phyloP scores from a whole-genome alignment of 768 basidiomycete species.

The Xanthoconium stramineum region DNA sequence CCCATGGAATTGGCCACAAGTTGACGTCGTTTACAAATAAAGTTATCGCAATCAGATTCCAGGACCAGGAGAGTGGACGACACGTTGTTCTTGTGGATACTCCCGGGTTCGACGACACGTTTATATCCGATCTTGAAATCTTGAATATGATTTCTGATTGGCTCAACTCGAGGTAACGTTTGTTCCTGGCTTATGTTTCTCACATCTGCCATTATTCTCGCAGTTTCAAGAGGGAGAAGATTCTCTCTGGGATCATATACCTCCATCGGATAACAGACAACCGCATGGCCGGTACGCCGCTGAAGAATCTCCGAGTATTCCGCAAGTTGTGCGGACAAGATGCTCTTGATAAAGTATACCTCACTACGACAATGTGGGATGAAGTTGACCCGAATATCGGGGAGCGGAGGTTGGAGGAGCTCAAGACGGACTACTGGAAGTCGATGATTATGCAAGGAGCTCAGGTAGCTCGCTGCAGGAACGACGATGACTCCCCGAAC shows the following conservation, averaged over 20 bases:
- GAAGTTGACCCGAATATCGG: slow-evolving; percentile 22
- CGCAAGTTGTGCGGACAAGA: slow-evolving; percentile 24
- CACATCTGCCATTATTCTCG: not conserved
- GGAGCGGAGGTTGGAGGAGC: slow-evolving; percentile 11
- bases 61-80: not conserved
- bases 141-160: slow-evolving; percentile 13
- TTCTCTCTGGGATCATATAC: slow-evolving; percentile 37
- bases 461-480: slow-evolving; percentile 2
- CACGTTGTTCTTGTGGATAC: slow-evolving; percentile 24
- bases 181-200: not conserved
- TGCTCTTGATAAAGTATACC: slow-evolving; percentile 31
- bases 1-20: slow-evolving; percentile 2
- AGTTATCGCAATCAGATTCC: slow-evolving; percentile 4
- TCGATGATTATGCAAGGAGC: slow-evolving; percentile 11
- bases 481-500: slow-evolving; percentile 6
- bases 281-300: slow-evolving; percentile 33
- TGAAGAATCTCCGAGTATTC: slow-evolving; percentile 35
- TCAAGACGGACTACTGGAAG: slow-evolving; percentile 7
- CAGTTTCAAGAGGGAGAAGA: slow-evolving; percentile 8
- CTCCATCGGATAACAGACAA: slow-evolving; percentile 40
- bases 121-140: slow-evolving; percentile 10
- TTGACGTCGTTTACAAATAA: slow-evolving; percentile 12
- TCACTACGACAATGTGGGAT: slow-evolving; percentile 32
- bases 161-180: slow-evolving; percentile 11
- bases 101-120: slow-evolving; percentile 22